Conservation (phyloP, 2,329 filamentous ascomycete species). For the Didymella pinodella region DNA sequence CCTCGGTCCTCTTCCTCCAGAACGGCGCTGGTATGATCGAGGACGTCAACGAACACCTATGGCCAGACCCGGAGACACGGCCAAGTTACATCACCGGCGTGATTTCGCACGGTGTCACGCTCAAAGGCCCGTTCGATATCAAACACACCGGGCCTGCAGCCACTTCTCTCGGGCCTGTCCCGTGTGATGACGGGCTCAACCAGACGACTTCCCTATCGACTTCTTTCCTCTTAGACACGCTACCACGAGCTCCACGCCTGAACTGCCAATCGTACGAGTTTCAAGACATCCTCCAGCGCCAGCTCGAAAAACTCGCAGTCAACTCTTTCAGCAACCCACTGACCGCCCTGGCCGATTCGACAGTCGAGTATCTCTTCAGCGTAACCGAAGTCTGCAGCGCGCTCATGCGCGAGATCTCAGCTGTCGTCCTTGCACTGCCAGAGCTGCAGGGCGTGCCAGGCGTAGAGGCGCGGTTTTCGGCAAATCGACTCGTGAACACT, state of each 20-base stretch:
- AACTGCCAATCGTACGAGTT: constrained; percentile 64
- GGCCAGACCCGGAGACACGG: constrained; percentile 68
- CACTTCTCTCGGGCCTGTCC: constrained; percentile 58
- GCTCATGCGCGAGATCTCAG: constrained; percentile 77
- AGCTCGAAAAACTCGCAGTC: constrained; percentile 80
- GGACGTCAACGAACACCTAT: constrained; percentile 73
- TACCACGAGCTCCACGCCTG: constrained; percentile 70
- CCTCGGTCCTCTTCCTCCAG: constrained; percentile 78
- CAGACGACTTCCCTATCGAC: constrained; percentile 50
- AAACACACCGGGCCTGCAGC: constrained; percentile 67
- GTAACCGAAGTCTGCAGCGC: constrained; percentile 71
- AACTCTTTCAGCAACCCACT: constrained; percentile 81
- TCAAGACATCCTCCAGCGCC: constrained; percentile 71
- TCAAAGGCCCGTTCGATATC: constrained; percentile 58
- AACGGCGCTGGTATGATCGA: constrained; percentile 88
- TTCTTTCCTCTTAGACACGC: constrained; percentile 69
- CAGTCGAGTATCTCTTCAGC: constrained; percentile 73
- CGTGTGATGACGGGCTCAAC: constrained; percentile 24
- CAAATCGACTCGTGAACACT: constrained; percentile 63
- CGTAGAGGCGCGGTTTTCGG: constrained; percentile 65
- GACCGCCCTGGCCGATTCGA: constrained; percentile 77
- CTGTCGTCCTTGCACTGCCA: constrained; percentile 74
- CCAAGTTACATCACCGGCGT: constrained; percentile 81
- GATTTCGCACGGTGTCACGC: constrained; percentile 66
- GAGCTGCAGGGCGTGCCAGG: constrained; percentile 72